Conservation (phyloP, 2,329 filamentous ascomycete genomes). For the Rutstroemia sp. region DNA sequence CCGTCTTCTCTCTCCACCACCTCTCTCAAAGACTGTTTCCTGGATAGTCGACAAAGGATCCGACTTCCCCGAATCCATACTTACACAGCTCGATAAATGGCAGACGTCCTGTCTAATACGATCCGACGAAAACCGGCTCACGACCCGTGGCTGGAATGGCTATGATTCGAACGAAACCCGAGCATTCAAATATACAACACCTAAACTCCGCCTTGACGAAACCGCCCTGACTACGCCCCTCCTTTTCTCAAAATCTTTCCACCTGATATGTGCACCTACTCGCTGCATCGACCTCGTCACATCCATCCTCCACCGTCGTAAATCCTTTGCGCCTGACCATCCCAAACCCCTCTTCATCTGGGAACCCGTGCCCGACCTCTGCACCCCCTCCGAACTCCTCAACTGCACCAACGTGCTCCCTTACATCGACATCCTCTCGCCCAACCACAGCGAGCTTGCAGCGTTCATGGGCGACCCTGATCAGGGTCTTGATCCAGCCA, state of each 20-base stretch:
- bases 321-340: constrained; percentile 31
- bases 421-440: constrained; percentile 57
- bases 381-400: constrained; percentile 60
- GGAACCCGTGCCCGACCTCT: constrained; percentile 91
- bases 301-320: constrained; percentile 56
- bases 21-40: constrained; percentile 59
- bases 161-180: constrained; percentile 65
- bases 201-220: constrained; percentile 74
- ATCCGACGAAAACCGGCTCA: constrained; percentile 58
- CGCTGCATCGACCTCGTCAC: constrained; percentile 71
- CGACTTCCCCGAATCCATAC: constrained; percentile 70
- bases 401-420: constrained; percentile 58
- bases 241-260: constrained; percentile 69
- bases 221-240: constrained; percentile 60
- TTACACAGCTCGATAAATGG: constrained; percentile 63
- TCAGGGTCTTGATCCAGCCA: constrained; percentile 32
- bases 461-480: constrained; percentile 61
- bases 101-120: constrained; percentile 61
- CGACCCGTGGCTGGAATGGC: constrained; percentile 88
- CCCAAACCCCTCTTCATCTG: constrained; percentile 72
- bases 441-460: constrained; percentile 86
- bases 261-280: constrained; percentile 75
- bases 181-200: constrained; percentile 81
- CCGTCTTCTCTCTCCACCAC: constrained; percentile 70
- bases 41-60: constrained; percentile 89